Percentiles rank a stretch among this genome's conserved stretches.
These are phyloP conservation scores for Tolypocladium ophioglossoides DNA, from an alignment of 2,329 filamentous ascomycete species.

Conservation along the genomic window DNA sequence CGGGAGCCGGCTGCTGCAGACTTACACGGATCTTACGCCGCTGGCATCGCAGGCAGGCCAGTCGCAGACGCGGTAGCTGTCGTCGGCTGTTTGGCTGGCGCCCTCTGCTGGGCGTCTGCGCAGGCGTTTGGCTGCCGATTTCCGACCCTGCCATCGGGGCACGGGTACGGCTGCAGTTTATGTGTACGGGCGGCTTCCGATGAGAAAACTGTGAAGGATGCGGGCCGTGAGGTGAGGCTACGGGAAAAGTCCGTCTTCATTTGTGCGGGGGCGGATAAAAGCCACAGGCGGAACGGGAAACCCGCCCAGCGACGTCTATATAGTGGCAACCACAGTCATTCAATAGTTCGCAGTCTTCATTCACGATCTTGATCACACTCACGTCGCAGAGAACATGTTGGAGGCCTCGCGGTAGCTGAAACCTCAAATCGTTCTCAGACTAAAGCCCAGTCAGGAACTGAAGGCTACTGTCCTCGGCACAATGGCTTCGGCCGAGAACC, in stretches of 20 bases:
- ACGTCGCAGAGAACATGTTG: no score
- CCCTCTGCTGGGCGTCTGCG: conserved; percentile 3
- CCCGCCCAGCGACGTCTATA: not conserved
- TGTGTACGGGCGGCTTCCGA: not conserved
- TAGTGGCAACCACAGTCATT: not conserved
- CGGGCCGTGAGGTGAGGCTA: not conserved
- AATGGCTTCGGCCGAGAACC: not conserved
- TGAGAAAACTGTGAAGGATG: not conserved
- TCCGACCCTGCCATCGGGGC: conserved; percentile 10
- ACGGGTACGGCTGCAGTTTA: not conserved
- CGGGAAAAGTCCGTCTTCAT: not conserved
- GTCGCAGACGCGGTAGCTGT: conserved; percentile 11
- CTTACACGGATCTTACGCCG: conserved; percentile 37
- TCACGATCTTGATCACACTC: not conserved
- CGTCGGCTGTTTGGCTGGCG: conserved; percentile 12
- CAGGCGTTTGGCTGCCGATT: not conserved
- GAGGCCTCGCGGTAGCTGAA: not conserved
- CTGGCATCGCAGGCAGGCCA: conserved; percentile 29
- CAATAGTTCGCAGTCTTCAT: no score
- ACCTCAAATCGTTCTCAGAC: no score
- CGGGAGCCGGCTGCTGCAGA: not conserved
- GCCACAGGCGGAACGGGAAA: not conserved
- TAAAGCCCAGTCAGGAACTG: not conserved
- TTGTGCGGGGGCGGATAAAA: not conserved
- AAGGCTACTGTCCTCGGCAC: no score